A percentile compares a stretch with the other conserved stretches of the same genome.
These are phyloP conservation scores for Anthracocystis setariae DNA, from an alignment of 1,284 basidiomycete genomes.

Conservation along the genomic window DNA sequence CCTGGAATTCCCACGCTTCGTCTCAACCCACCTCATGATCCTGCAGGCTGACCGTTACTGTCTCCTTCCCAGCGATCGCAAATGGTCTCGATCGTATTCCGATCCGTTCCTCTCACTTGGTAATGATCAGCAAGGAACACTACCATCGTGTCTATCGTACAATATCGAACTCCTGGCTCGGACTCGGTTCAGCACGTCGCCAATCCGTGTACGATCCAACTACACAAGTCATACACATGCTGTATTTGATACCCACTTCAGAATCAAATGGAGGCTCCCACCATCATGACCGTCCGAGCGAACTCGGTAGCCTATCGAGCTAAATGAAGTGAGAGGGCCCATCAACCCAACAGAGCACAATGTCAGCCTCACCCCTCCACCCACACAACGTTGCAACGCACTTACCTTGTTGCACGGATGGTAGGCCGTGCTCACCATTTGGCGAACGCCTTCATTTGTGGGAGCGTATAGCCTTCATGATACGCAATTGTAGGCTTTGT, in stretches of 20 bases:
- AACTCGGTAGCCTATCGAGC: not conserved
- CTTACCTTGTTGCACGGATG: not conserved
- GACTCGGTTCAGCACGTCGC: too few relatives aligned
- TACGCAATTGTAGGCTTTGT: too few relatives aligned
- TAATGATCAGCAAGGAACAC: too few relatives aligned
- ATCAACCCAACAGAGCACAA: not conserved
- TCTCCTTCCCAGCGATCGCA: not conserved
- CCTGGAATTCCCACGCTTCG: conserved; percentile 16
- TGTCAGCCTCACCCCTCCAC: not conserved
- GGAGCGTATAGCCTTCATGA: too few relatives aligned
- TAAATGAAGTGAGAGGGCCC: not conserved
- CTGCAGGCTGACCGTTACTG: not conserved
- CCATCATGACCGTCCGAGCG: not conserved
- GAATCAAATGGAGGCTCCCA: conserved; percentile 13
- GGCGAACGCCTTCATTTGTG: not conserved
- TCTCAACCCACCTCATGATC: conserved; percentile 22
- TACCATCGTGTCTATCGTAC: too few relatives aligned
- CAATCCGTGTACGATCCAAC: too few relatives aligned
- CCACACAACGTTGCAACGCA: not conserved
- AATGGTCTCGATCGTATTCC: too few relatives aligned
- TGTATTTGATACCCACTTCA: conserved; percentile 16
- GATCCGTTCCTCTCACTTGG: too few relatives aligned
- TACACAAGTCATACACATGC: not conserved
- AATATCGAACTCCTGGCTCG: too few relatives aligned
- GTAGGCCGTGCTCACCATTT: not conserved